phyloP scores from a whole-genome alignment of 2,329 filamentous ascomycete genomes.

The Neofusicoccum parvum region DNA sequence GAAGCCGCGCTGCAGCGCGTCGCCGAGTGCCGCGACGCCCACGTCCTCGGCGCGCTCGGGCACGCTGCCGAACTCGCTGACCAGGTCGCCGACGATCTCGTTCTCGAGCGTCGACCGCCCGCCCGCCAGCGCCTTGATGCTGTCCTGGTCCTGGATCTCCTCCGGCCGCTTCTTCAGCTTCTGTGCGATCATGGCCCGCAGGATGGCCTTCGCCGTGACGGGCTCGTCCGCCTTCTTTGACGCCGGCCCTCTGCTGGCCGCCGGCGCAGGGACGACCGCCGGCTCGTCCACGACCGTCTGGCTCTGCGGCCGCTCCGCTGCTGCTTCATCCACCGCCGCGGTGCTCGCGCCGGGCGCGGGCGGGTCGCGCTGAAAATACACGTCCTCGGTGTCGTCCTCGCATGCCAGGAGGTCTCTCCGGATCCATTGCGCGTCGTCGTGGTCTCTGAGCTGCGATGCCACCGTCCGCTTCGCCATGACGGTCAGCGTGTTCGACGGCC shows the following conservation, averaged over 20 bases:
- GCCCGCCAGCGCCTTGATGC: slow-evolving; percentile 38
- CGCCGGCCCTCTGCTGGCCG: slow-evolving; percentile 11
- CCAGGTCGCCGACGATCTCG: slow-evolving; percentile 48
- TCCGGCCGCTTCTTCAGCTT: slow-evolving; percentile 33
- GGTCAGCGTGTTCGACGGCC: slow-evolving; percentile 39
- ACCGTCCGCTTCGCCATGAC: slow-evolving; percentile 44
- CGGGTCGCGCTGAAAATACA: neutral
- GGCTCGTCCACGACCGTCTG: neutral
- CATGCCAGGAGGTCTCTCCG: neutral
- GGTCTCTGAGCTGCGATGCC: slow-evolving; percentile 25
- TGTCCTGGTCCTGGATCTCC: slow-evolving; percentile 31
- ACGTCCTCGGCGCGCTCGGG: slow-evolving; percentile 46
- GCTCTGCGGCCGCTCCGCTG: neutral
- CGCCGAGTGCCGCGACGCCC: slow-evolving; percentile 36
- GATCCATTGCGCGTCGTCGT: slow-evolving; percentile 21
- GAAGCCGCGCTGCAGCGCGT: slow-evolving; percentile 33
- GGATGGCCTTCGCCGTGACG: slow-evolving; percentile 28
- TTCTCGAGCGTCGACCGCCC: slow-evolving; percentile 50
- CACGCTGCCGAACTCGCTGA: slow-evolving; percentile 43
- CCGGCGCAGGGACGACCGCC: neutral
- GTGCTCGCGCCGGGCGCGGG: neutral
- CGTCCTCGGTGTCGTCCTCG: neutral
- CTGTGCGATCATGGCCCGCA: slow-evolving; percentile 33
- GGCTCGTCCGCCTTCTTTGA: slow-evolving; percentile 23
- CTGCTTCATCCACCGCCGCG: neutral